Conservation (phyloP, 371 early-diverging fungal genomes). For the Chytridium lagenaria region DNA sequence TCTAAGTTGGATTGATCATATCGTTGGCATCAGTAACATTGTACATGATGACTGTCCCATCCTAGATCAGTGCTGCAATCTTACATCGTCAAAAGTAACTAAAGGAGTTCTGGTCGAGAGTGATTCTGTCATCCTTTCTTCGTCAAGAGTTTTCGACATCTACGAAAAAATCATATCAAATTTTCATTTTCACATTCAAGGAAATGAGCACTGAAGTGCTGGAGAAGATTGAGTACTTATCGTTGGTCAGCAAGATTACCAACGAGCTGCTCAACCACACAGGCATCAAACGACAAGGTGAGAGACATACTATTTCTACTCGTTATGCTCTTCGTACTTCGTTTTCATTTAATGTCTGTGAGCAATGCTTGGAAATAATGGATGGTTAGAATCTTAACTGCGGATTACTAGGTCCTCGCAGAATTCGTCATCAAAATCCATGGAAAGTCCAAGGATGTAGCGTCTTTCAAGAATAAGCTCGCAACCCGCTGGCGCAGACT, state of each 20-base stretch:
- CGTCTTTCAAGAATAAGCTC: slow-evolving; percentile 71
- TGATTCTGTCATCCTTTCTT: not conserved
- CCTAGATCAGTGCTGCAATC: too few species aligned
- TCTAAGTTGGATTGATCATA: too few species aligned
- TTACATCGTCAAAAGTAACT: too few species aligned
- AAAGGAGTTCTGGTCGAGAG: too few species aligned
- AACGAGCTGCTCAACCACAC: slow-evolving; percentile 92
- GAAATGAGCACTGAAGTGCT: slow-evolving; percentile 57
- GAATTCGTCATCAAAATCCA: slow-evolving; percentile 57
- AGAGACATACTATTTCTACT: slow-evolving; percentile 22
- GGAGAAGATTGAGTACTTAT: slow-evolving; percentile 85
- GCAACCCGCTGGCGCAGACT: slow-evolving; percentile 79
- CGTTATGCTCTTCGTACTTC: slow-evolving; percentile 7
- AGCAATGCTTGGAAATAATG: not conserved
- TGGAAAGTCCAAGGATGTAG: slow-evolving; percentile 30
- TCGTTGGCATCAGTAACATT: too few species aligned
- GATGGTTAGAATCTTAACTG: too few species aligned
- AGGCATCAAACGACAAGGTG: slow-evolving; percentile 86
- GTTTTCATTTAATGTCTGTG: not conserved
- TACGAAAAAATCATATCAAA: too few species aligned
- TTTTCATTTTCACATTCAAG: too few species aligned
- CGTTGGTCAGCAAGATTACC: slow-evolving; percentile 89
- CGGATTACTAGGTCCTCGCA: slow-evolving; percentile 47
- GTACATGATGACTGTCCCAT: too few species aligned
- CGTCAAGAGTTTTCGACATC: not conserved